Percentiles rank a stretch among this genome's conserved stretches.
These are phyloP conservation scores for Debaryomycetaceae sp. DNA, from an alignment of 1,139 yeast species.

Conservation along the genomic window DNA sequence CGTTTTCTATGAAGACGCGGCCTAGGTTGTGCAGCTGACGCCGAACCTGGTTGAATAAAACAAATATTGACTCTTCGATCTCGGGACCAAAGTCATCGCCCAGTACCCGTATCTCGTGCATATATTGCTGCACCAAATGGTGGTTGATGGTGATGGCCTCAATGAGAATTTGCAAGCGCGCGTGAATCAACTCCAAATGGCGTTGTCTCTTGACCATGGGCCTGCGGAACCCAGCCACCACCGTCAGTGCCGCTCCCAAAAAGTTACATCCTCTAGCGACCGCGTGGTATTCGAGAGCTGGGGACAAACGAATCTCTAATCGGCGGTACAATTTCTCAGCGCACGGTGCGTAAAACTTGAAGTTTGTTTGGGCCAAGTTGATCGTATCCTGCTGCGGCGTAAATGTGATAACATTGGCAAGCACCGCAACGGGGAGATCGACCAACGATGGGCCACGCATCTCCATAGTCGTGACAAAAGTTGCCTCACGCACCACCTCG, in stretches of 20 bases:
- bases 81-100: too few relatives aligned
- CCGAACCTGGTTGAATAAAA: too few relatives aligned
- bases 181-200: conserved; percentile 23
- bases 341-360: conserved; percentile 33
- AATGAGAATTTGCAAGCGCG: conserved; percentile 24
- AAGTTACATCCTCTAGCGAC: conserved; percentile 17
- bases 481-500: too few relatives aligned
- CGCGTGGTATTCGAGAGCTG: conserved; percentile 15
- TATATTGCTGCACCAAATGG: conserved; percentile 17
- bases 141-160: conserved; percentile 27
- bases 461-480: too few relatives aligned
- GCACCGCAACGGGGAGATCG: conserved; percentile 4
- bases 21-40: too few relatives aligned
- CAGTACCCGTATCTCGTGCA: conserved; percentile 19
- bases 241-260: conserved; percentile 20
- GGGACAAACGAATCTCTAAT: conserved; percentile 22
- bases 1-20: conserved; percentile 1
- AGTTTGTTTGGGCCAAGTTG: conserved; percentile 36
- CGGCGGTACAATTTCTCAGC: conserved; percentile 25
- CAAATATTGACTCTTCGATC: too few relatives aligned
- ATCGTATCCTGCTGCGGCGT: conserved; percentile 33
- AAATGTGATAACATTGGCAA: conserved; percentile 16
- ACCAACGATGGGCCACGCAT: conserved; percentile 2
- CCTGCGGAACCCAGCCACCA: conserved; percentile 21
- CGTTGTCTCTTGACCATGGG: conserved; percentile 5